Conservation (phyloP, 768 basidiomycete species). For the Lentinula guzmanii region DNA sequence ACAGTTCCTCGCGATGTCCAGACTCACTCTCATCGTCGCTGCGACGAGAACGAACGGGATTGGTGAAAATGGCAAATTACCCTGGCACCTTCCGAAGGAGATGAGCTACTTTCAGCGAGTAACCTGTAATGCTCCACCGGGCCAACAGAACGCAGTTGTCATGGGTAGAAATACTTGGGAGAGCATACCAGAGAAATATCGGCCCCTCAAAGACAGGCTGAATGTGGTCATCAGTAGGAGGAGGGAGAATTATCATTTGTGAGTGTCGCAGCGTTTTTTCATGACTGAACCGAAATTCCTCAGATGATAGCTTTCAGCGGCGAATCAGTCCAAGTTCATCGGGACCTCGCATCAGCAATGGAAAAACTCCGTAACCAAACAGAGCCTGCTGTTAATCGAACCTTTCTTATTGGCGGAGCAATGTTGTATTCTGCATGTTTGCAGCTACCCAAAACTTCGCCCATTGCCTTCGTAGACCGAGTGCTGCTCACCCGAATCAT, state of each 20-base stretch:
- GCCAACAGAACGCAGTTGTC: slow-evolving; percentile 65
- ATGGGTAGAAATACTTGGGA: slow-evolving; percentile 99
- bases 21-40: slow-evolving; percentile 89
- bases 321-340: slow-evolving; percentile 27
- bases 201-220: slow-evolving; percentile 68
- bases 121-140: slow-evolving; percentile 55
- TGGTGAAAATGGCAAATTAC: slow-evolving; percentile 67
- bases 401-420: slow-evolving; percentile 92
- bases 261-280: background rate
- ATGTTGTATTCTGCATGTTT: slow-evolving; percentile 74
- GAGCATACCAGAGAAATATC: slow-evolving; percentile 81
- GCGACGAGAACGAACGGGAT: slow-evolving; percentile 87
- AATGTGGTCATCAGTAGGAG: slow-evolving; percentile 76
- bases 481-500: slow-evolving; percentile 84
- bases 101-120: slow-evolving; percentile 90
- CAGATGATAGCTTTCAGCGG: background rate
- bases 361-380: slow-evolving; percentile 17
- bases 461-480: slow-evolving; percentile 56
- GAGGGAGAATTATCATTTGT: slow-evolving; percentile 13
- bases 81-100: slow-evolving; percentile 87
- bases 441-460: slow-evolving; percentile 24
- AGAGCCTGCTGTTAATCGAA: slow-evolving; percentile 38
- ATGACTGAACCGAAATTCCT: background rate
- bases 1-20: slow-evolving; percentile 37
- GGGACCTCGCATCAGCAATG: slow-evolving; percentile 38